These are phyloP conservation scores for Sporothrix curviconia DNA, from an alignment of 2,329 filamentous ascomycete species.

Conservation along the genomic window DNA sequence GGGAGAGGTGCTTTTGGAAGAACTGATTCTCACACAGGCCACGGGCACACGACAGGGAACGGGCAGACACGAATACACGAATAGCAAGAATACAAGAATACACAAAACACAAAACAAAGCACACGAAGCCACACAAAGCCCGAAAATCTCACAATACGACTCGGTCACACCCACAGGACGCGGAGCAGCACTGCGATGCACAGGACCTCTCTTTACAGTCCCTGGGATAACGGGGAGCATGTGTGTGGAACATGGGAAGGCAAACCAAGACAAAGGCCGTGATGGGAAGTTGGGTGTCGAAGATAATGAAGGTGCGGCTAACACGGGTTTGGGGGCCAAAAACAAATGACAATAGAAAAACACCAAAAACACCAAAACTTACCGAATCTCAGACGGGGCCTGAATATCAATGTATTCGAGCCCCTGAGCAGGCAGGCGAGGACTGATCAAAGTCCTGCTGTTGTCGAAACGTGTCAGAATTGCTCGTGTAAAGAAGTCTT, in stretches of 20 bases:
- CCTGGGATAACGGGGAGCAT: too few relatives aligned
- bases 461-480: too few relatives aligned
- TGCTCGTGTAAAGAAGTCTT: neutral
- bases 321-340: neutral
- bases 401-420: conserved; percentile 50
- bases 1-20: conserved; percentile 25
- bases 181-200: neutral
- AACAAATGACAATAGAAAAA: neutral
- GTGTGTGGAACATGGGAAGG: neutral
- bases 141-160: too few relatives aligned
- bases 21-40: neutral
- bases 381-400: conserved; percentile 50
- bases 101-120: too few relatives aligned
- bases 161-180: too few relatives aligned
- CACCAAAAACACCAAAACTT: conserved; percentile 26
- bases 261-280: neutral
- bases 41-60: conserved; percentile 2
- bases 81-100: too few relatives aligned
- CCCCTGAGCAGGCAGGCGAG: conserved; percentile 40
- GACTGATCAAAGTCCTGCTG: conserved; percentile 53
- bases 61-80: too few relatives aligned
- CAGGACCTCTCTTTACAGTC: neutral
- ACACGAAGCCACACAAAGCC: too few relatives aligned
- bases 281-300: neutral
- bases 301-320: neutral